These are phyloP conservation scores for Microdochium bolleyi DNA, from an alignment of 2,329 filamentous ascomycete species.

Conservation along the genomic window DNA sequence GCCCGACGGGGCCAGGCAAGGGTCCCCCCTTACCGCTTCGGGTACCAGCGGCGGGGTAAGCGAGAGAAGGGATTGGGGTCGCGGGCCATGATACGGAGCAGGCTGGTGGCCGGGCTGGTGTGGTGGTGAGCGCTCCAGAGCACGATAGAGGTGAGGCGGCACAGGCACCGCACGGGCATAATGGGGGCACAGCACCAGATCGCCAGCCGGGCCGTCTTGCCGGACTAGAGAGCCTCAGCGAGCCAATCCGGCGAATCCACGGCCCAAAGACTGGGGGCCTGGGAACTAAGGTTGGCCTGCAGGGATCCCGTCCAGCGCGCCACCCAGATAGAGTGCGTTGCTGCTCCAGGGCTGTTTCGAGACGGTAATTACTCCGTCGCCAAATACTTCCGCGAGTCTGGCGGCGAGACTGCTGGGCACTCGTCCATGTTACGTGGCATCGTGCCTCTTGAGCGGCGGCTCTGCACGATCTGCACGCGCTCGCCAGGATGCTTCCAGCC, in stretches of 20 bases:
- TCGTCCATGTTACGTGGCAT: constrained; percentile 9
- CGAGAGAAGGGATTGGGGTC: not conserved
- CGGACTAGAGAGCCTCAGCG: not conserved
- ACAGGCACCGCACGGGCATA: not conserved
- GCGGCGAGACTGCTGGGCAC: constrained; percentile 3
- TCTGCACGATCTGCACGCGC: not conserved
- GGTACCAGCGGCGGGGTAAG: not conserved
- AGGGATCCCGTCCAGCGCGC: not conserved
- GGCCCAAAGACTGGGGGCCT: not conserved
- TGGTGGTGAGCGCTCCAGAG: too few species aligned
- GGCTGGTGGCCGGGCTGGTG: too few species aligned
- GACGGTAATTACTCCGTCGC: not conserved
- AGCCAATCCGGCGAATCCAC: not conserved
- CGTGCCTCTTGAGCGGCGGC: constrained; percentile 5
- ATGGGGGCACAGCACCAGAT: not conserved
- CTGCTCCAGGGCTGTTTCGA: not conserved
- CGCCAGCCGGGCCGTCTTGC: not conserved
- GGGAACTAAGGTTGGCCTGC: not conserved
- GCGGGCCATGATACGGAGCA: too few species aligned
- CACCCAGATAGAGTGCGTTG: not conserved
- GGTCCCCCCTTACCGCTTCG: not conserved
- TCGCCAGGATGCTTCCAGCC: not conserved
- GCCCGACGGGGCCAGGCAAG: not conserved
- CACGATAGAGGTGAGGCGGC: too few species aligned
- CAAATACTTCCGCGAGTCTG: constrained; percentile 1